These are phyloP conservation scores for Sarocladium strictum DNA, from an alignment of 2,329 filamentous ascomycete genomes.

Conservation along the genomic window DNA sequence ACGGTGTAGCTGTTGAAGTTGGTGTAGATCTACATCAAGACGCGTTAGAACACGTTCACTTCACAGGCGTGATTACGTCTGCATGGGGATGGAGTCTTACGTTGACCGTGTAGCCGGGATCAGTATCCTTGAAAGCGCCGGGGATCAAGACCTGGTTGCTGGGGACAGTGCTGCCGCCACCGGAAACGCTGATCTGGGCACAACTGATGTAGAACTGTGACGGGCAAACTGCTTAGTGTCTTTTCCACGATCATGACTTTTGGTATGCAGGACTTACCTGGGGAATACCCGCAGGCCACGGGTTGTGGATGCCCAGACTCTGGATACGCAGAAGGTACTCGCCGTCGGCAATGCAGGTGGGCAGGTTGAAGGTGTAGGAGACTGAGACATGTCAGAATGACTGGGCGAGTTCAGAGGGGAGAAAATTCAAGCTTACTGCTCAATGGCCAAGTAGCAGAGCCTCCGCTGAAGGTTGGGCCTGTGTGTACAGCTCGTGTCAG, in stretches of 20 bases:
- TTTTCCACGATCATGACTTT: conserved; percentile 13
- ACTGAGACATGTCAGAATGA: conserved; percentile 13
- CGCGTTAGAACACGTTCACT: not conserved
- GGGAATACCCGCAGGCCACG: not conserved
- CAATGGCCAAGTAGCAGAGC: conserved; percentile 24
- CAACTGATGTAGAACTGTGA: conserved; percentile 11
- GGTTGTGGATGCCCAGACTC: conserved; percentile 38
- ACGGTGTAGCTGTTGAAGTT: conserved; percentile 10
- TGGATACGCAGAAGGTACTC: conserved; percentile 40
- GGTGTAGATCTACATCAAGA: conserved; percentile 5
- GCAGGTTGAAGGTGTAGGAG: conserved; percentile 34
- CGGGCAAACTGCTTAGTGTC: not conserved
- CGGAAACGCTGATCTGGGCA: conserved; percentile 14
- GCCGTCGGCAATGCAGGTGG: conserved; percentile 31
- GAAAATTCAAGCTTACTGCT: not conserved
- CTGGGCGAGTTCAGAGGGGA: not conserved
- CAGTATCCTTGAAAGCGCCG: conserved; percentile 33
- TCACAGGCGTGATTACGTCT: not conserved
- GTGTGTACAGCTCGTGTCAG: conserved; percentile 20
- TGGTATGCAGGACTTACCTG: conserved; percentile 20
- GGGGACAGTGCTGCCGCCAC: conserved; percentile 12
- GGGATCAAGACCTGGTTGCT: conserved; percentile 19
- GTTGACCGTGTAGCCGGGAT: conserved; percentile 39
- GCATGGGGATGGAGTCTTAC: conserved; percentile 20
- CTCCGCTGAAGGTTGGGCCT: conserved; percentile 15